Evolutionary conservation across 768 basidiomycete species (phyloP), one percentile per base, ranked within the genome.

Genomic region (Mycena vulgaris): DNA sequence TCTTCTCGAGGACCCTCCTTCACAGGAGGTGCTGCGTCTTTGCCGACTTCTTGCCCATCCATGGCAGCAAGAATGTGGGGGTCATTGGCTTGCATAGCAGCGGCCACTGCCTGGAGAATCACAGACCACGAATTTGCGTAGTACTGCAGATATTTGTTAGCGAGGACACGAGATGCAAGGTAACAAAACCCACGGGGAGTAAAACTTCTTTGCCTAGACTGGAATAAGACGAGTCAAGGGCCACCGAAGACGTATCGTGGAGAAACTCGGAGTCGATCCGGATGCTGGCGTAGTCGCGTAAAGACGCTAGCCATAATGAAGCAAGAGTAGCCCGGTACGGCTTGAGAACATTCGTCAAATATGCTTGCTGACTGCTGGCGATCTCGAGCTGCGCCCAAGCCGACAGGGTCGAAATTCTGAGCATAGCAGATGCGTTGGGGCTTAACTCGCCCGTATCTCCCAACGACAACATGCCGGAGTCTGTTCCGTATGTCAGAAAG

Each of bases 361-460:
- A 98, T 2, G 79, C 74, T 75, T 96, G 95, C 35, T 89, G 85
- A 0, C 85, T 78, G 61, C 93, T 92, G 3, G 97, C 91, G 5
- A 95, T 88, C 76, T 95, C 90, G 19, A 99, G 85, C 77, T 97
- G 93, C 9, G 97, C 97, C 97, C 97, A 99, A 1, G 97, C 97
- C 1, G 96, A 94, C 40, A 98, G 83, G 1, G 95, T 94, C 1
- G 97, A 96, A 28, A 98, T 93, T 61, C 95, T 89, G 56, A 99
- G 82, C 95, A 98, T 97, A 42, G 96, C 93, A 0, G 96, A 94
- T 4, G 97, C 97, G 75, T 98, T 99, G 5, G 97, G 94, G 68
- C 95, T 95, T 14, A 97, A 85, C 76, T 97, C 92, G 21, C 90
- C 90, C 0, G 94, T 89, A 69, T 95, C 95, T 2, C 97, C 97